Percentiles rank a stretch among this genome's conserved stretches.
Evolutionary conservation across 163 green algal genomes (phyloP).

Genomic region (Scenedesmus sp.): DNA sequence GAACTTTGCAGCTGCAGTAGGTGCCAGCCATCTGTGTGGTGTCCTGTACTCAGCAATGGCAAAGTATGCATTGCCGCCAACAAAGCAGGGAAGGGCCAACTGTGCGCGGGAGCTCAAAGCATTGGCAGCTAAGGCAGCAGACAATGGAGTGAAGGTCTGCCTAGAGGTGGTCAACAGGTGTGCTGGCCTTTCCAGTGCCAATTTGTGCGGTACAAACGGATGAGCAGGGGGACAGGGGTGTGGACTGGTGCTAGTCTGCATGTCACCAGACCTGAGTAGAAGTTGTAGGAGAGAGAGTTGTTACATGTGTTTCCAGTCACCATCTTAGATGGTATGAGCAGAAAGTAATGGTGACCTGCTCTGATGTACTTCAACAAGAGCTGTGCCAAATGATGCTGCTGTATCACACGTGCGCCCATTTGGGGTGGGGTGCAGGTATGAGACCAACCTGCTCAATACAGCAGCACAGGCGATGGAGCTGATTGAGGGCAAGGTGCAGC

Average conservation of each 20-base stretch:
- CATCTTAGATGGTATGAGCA: too few relatives aligned
- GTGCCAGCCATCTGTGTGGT: conserved; percentile 62
- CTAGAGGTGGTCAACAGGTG: conserved; percentile 75
- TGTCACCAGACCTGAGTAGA: too few relatives aligned
- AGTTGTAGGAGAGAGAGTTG: too few relatives aligned
- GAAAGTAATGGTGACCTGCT: too few relatives aligned
- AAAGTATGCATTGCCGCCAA: conserved; percentile 66
- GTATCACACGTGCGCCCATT: too few relatives aligned
- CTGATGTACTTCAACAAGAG: too few relatives aligned
- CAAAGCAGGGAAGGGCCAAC: conserved; percentile 20
- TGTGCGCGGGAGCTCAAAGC: conserved; percentile 33
- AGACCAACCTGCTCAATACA: conserved; percentile 79
- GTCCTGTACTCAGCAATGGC: conserved; percentile 71
- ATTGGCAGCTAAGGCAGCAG: conserved; percentile 59
- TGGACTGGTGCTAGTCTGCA: too few relatives aligned
- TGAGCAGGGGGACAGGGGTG: too few relatives aligned
- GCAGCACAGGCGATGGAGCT: conserved; percentile 69
- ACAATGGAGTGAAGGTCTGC: conserved; percentile 64
- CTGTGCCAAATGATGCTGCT: too few relatives aligned
- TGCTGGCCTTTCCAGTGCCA: not conserved
- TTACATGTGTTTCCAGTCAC: too few relatives aligned
- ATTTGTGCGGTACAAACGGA: too few relatives aligned
- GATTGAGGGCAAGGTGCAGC: conserved; percentile 57
- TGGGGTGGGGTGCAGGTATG: conserved; percentile 56
- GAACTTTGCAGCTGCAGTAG: conserved; percentile 48